Conservation (phyloP, 1,284 basidiomycete genomes). For the Bjerkandera adusta region DNA sequence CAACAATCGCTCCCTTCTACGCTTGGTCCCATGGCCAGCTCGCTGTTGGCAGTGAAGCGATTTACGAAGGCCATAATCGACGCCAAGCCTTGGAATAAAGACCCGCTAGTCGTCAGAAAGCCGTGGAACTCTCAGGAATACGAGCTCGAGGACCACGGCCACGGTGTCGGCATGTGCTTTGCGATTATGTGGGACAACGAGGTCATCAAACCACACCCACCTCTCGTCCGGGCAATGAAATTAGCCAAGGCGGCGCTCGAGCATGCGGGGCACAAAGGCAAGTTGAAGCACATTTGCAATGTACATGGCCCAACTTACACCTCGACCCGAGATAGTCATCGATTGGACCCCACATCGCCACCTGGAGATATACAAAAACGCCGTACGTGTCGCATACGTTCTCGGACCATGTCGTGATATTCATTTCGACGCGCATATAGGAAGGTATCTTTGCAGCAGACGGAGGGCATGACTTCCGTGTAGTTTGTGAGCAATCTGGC, state of each 20-base stretch:
- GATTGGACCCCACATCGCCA: slow-evolving; percentile 56
- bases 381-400: slow-evolving; percentile 32
- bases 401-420: background rate
- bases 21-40: slow-evolving; percentile 52
- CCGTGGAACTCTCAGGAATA: slow-evolving; percentile 46
- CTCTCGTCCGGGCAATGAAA: slow-evolving; percentile 46
- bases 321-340: slow-evolving; percentile 37
- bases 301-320: background rate
- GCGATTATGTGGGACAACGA: slow-evolving; percentile 49
- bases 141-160: slow-evolving; percentile 42
- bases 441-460: slow-evolving; percentile 33
- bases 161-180: slow-evolving; percentile 41
- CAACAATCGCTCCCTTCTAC: slow-evolving; percentile 54
- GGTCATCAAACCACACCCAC: slow-evolving; percentile 48
- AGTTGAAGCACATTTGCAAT: slow-evolving; percentile 1
- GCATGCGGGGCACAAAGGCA: slow-evolving; percentile 47
- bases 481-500: slow-evolving; percentile 29
- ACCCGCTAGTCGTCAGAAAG: slow-evolving; percentile 48
- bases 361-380: slow-evolving; percentile 50
- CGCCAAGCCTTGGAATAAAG: slow-evolving; percentile 47
- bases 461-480: slow-evolving; percentile 27
- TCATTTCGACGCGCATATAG: slow-evolving; percentile 17
- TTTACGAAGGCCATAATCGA: slow-evolving; percentile 48
- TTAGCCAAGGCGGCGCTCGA: slow-evolving; percentile 44
- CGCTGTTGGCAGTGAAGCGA: slow-evolving; percentile 41